Percentiles rank a stretch among this genome's conserved stretches.
Evolutionary conservation across 306 rosid genomes (phyloP).

Genomic region (Myrica gale): DNA sequence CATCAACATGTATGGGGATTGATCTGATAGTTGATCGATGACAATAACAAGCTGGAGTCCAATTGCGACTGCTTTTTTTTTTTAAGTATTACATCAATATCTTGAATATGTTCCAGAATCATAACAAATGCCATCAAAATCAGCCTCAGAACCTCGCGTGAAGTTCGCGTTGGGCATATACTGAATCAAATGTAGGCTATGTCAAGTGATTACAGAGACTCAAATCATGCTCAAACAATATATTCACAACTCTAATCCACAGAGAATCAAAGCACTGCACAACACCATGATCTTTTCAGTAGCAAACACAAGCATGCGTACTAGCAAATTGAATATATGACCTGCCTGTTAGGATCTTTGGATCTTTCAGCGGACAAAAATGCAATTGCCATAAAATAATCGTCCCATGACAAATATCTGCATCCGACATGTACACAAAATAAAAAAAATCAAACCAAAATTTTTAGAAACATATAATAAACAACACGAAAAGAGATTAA

Average conservation of each 20-base stretch:
- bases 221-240: not conserved
- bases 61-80: not conserved
- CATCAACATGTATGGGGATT: not conserved
- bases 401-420: slow-evolving; percentile 92
- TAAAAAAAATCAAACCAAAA: not conserved
- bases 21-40: not conserved
- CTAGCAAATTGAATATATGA: slow-evolving; percentile 22
- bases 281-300: no score
- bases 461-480: not conserved
- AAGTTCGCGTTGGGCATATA: not conserved
- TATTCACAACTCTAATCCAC: not conserved
- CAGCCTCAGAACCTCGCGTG: not conserved
- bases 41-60: not conserved
- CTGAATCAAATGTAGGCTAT: not conserved
- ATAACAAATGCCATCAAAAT: not conserved
- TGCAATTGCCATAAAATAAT: slow-evolving; percentile 95
- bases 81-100: not conserved
- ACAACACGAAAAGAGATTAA: not conserved
- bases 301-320: not conserved
- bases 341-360: slow-evolving; percentile 97
- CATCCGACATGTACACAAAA: slow-evolving; percentile 1
- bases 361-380: slow-evolving; percentile 96
- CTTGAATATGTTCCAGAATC: not conserved
- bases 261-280: not conserved
- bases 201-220: not conserved